Evolutionary conservation across 306 rosid species (phyloP), one percentile per base, ranked within the genome.

Genomic region (Leucaena leucocephala): DNA sequence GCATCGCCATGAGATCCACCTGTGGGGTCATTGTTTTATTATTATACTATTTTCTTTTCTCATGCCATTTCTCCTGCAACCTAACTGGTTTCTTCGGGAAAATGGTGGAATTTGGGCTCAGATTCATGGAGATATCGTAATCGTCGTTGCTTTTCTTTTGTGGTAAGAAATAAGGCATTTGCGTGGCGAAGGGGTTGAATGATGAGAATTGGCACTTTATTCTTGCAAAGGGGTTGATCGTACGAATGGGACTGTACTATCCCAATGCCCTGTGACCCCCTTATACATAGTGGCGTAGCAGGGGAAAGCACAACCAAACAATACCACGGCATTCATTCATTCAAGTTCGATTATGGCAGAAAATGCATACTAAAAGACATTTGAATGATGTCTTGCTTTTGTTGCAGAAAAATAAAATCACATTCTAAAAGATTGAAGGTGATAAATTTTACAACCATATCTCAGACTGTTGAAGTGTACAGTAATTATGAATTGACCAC

Each of bases 1-100:
- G 40, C 62, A 8, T 19, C 8, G 1, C 59, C 59, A 17, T 54
- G 59, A 54, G 27, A n/a, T 19, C 3, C 59, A 4, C 36, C 6
- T 12, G n/a, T 33, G 15, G 67, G 67, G 17, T 35, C 15, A 19
- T 0, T 67, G 45, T 19, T 40, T 11, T n/a, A 0, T 55, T 19
- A 55, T 21, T 4, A 5, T 19, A 6, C n/a, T 54, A 2, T 19
- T n/a, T 43, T 19, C 0, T n/a, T 40, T 39, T 67, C 75, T 71
- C 75, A 74, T 34, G 39, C 45, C 38, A 42, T 80, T 72, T 50
- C 72, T 36, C 43, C 40, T 80, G 36, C 80, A 22, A 17, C 22
- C n/a, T 5, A 8, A 21, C 74, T 14, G 36, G 64, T 62, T 35
- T 55, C 36, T 34, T 62, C 69, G 10, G 61, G 50, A 33, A 19